These are phyloP conservation scores for Apiospora rasikravindrae DNA, from an alignment of 2,329 filamentous ascomycete genomes.

Conservation along the genomic window DNA sequence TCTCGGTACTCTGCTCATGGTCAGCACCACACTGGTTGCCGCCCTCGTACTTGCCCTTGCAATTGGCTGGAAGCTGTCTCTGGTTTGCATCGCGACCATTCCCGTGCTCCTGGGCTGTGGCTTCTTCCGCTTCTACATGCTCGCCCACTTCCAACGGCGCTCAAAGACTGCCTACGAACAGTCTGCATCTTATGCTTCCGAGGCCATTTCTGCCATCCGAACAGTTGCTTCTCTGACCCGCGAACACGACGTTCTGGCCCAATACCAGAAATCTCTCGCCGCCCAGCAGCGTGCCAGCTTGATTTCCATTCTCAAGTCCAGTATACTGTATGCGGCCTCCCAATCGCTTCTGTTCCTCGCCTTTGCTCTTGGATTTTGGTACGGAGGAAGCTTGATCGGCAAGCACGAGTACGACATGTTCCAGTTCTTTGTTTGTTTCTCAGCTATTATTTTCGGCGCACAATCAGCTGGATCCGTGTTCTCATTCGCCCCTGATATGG, in stretches of 20 bases:
- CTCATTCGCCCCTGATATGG: conserved; percentile 90
- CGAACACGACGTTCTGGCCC: conserved; percentile 77
- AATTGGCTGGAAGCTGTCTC: conserved; percentile 85
- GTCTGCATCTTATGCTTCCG: conserved; percentile 87
- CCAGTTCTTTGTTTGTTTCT: conserved; percentile 92
- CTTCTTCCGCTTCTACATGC: conserved; percentile 87
- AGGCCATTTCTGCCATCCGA: conserved; percentile 91
- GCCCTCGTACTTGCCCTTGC: conserved; percentile 73
- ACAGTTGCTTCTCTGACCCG: conserved; percentile 91
- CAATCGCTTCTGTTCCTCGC: conserved; percentile 85
- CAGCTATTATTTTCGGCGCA: conserved; percentile 85
- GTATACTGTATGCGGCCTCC: conserved; percentile 79
- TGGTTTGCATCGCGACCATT: conserved; percentile 81
- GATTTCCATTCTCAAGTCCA: conserved; percentile 76
- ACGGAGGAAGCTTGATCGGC: conserved; percentile 78
- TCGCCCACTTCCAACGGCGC: conserved; percentile 78
- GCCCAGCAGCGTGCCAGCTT: conserved; percentile 71
- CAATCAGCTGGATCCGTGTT: conserved; percentile 91
- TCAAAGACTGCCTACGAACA: conserved; percentile 80
- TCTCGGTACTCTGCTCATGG: conserved; percentile 83
- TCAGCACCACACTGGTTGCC: conserved; percentile 77
- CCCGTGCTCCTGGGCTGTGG: conserved; percentile 80
- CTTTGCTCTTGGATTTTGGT: conserved; percentile 91
- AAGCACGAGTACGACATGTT: conserved; percentile 75
- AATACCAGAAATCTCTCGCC: conserved; percentile 72